A percentile compares a stretch with the other conserved stretches of the same genome.
Conservation (phyloP, 2,329 filamentous ascomycete species). For the Diaporthe ilicicola region DNA sequence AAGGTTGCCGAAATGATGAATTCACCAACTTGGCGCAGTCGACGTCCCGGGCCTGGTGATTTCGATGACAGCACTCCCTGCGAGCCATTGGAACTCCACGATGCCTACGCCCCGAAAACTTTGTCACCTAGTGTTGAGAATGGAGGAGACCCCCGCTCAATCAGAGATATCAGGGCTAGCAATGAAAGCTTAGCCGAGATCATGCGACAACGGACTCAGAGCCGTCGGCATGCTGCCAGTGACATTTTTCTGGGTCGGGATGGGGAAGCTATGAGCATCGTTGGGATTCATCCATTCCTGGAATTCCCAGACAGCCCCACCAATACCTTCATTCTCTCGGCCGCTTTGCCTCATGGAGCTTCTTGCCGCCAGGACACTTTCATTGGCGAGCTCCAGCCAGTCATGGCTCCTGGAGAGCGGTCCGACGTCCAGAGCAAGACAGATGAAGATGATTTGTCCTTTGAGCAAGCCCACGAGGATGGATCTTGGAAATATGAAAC, state of each 20-base stretch:
- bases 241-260: constrained; percentile 8
- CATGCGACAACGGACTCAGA: background rate
- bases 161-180: background rate
- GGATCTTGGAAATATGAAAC: background rate
- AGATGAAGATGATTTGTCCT: background rate
- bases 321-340: constrained; percentile 30
- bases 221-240: background rate
- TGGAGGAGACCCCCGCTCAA: background rate
- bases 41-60: background rate
- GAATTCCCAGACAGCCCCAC: constrained; percentile 7
- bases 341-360: background rate
- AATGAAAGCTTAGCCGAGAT: background rate
- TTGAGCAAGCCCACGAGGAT: background rate
- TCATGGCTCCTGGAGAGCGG: background rate
- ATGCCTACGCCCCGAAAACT: background rate
- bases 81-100: background rate
- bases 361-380: background rate
- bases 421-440: background rate
- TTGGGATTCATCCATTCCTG: constrained; percentile 24
- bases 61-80: background rate
- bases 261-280: constrained; percentile 24
- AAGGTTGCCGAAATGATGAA: constrained; percentile 31
- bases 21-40: constrained; percentile 30
- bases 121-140: background rate
- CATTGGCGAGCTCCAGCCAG: background rate